A percentile compares a stretch with the other conserved stretches of the same genome.
phyloP scores from a whole-genome alignment of 371 early-diverging fungal species.

The Umbelopsis sp. region DNA sequence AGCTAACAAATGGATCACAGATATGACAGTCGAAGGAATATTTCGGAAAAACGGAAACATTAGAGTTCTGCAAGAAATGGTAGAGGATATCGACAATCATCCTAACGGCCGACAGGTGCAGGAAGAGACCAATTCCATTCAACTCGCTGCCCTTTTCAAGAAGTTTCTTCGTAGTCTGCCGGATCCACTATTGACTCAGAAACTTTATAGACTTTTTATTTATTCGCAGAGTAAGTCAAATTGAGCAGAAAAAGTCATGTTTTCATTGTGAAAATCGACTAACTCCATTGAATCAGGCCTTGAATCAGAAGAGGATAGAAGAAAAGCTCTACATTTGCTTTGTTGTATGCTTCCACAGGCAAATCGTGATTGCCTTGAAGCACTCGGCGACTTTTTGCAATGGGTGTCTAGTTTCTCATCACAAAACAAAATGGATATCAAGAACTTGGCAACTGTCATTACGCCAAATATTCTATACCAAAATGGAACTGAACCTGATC shows the following conservation, averaged over 20 bases:
- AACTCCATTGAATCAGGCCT: constrained; percentile 26
- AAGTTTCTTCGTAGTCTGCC: constrained; percentile 92
- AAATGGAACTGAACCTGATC: constrained; percentile 43
- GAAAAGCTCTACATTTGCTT: constrained; percentile 71
- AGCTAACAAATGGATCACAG: constrained; percentile 34
- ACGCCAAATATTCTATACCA: constrained; percentile 94
- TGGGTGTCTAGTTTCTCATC: constrained; percentile 75
- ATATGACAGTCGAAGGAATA: constrained; percentile 89
- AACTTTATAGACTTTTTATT: constrained; percentile 81
- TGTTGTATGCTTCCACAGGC: constrained; percentile 85
- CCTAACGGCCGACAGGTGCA: constrained; percentile 45
- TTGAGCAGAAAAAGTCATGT: background rate
- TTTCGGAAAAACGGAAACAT: constrained; percentile 98
- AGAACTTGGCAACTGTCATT: constrained; percentile 89
- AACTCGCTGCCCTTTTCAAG: constrained; percentile 92
- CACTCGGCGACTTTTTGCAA: constrained; percentile 77
- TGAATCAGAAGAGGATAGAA: constrained; percentile 43
- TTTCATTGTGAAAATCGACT: too few relatives aligned
- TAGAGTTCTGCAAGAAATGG: constrained; percentile 76
- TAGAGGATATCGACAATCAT: constrained; percentile 74
- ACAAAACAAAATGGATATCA: constrained; percentile 87
- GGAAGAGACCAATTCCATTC: constrained; percentile 69
- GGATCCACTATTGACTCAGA: constrained; percentile 90
- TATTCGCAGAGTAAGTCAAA: constrained; percentile 58
- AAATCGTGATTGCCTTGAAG: constrained; percentile 87